Conservation (phyloP, 805 yeast genomes). For the Candida odintsovae region DNA sequence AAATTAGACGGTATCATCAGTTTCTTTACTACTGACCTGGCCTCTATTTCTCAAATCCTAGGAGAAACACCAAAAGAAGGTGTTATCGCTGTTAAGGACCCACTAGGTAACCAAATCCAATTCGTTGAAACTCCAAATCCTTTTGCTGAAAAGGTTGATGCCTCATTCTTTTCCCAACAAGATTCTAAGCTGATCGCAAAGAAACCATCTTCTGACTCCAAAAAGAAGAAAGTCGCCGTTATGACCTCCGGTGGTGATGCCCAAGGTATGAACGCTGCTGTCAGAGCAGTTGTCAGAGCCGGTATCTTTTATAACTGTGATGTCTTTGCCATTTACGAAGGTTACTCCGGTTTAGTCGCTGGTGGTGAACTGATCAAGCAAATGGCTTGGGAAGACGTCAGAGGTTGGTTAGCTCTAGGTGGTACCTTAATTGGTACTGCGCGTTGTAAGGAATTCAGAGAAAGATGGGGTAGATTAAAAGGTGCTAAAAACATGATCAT, state of each 20-base stretch:
- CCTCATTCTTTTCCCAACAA: constrained; percentile 14
- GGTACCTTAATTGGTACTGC: constrained; percentile 98
- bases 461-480: constrained; percentile 74
- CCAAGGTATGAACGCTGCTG: constrained; percentile 97
- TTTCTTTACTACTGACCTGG: constrained; percentile 37
- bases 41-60: constrained; percentile 20
- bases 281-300: constrained; percentile 90
- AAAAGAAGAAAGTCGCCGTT: constrained; percentile 65
- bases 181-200: constrained; percentile 1
- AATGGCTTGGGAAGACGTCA: constrained; percentile 90
- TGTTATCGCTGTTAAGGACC: constrained; percentile 40
- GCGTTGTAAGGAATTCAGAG: constrained; percentile 78
- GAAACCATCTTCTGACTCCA: background rate
- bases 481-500: constrained; percentile 82
- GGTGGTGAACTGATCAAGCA: constrained; percentile 78
- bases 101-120: constrained; percentile 53
- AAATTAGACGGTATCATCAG: constrained; percentile 31
- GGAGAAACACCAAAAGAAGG: constrained; percentile 10
- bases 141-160: constrained; percentile 6
- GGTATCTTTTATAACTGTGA: constrained; percentile 87
- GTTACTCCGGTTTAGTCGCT: constrained; percentile 85
- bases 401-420: constrained; percentile 89
- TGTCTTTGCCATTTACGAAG: constrained; percentile 87
- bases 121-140: constrained; percentile 24
- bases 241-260: constrained; percentile 99